Evolutionary conservation across 106 monocot species (phyloP).

Genomic region (Cymbidium sinense): DNA sequence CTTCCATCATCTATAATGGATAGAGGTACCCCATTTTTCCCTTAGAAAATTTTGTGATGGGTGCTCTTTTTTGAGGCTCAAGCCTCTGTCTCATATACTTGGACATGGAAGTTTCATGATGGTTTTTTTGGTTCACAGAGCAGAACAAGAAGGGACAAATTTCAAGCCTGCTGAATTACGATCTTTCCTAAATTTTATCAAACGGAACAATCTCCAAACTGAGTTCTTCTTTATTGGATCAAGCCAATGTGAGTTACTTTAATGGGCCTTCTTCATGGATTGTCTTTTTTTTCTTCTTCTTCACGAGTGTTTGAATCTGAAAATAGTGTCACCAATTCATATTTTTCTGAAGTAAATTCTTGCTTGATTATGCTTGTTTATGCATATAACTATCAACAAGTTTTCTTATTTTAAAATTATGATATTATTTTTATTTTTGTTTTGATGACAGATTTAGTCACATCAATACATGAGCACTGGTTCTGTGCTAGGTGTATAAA

Average conservation of each 20-base stretch:
- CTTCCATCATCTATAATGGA: no score
- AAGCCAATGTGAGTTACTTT: slow-evolving; percentile 60
- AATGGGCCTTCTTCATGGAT: background rate
- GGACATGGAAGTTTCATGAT: no score
- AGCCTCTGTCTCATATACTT: no score
- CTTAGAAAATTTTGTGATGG: no score
- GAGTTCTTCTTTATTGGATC: slow-evolving; percentile 71
- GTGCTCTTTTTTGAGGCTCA: background rate
- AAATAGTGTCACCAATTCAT: background rate
- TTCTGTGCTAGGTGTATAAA: slow-evolving; percentile 86
- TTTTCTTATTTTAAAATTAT: background rate
- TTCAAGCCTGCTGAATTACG: slow-evolving; percentile 53
- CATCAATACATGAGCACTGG: slow-evolving; percentile 92
- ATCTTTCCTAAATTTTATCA: slow-evolving; percentile 74
- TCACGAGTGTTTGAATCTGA: background rate
- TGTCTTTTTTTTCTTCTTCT: background rate
- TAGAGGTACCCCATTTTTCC: no score
- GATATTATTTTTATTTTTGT: background rate
- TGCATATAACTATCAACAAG: background rate
- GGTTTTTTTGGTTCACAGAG: slow-evolving; percentile 43
- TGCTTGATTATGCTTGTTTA: background rate
- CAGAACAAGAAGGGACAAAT: slow-evolving; percentile 73
- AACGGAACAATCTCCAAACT: slow-evolving; percentile 45
- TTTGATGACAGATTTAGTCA: slow-evolving; percentile 64
- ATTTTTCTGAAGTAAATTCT: background rate